Evolutionary conservation across 1,139 yeast genomes (phyloP), one percentile per base, ranked within the genome.

Genomic region (Candida tunisiensis): DNA sequence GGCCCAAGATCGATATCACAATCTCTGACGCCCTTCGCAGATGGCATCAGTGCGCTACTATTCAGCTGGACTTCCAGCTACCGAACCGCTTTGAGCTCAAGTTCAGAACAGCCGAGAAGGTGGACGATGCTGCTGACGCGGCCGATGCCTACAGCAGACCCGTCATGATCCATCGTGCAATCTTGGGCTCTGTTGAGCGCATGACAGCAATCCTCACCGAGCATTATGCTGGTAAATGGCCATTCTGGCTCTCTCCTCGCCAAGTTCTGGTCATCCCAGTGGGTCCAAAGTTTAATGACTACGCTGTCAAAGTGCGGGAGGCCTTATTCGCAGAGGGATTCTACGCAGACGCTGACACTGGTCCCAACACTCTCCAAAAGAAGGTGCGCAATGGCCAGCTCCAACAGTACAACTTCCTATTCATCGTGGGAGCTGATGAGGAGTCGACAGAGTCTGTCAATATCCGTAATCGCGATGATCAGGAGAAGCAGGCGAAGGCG

Each of bases 221-320:
- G 55, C 96, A 88, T 59, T 85, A 65, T 60, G 92, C 85, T 50
- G 98, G 98, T 48, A 83, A 80, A 55, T 85, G 96, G 96, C 98
- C 98, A 46, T 77, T 88, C 67, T 88, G 98, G 98, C 65, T 88
- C 47, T 83, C 95, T 18, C 98, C 98, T 47, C 78, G 96, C 65
- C 98, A 88, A 60, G 65, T 83, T 32, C 63, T 83, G 47, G 88
- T 88, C 45, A 85, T 88, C 19, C 98, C 98, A 41, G 93, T 88
- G 44, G 94, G 94, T 46, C 91, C 79, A 38, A 80, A 80, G 53
- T 85, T 75, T 62, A 71, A 65, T 48, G 93, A 74, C 38, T 88
- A 88, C 48, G 96, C 95, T 27, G 73, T 74, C 52, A 60, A 69
- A 42, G 77, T 85, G 36, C 72, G 74, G 45, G 69, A 77, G 48